These are phyloP conservation scores for Lenwebbia sp. DNA, from an alignment of 345 rosid species.

Conservation along the genomic window DNA sequence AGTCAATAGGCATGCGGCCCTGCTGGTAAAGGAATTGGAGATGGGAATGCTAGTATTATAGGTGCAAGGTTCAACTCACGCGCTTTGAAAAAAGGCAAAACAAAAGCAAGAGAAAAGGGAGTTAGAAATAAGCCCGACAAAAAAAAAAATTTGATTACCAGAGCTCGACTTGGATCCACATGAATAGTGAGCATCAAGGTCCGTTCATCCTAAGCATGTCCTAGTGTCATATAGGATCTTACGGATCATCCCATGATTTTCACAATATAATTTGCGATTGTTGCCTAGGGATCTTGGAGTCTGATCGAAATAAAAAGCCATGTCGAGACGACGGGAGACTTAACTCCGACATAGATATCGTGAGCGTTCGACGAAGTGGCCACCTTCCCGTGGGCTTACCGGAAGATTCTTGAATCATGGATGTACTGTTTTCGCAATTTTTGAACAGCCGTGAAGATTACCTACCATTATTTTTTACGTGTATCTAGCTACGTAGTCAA, in stretches of 20 bases:
- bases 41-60: too few species aligned
- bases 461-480: too few species aligned
- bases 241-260: not conserved
- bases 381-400: rapidly evolving
- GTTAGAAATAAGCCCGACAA: too few species aligned
- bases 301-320: not conserved
- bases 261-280: not conserved
- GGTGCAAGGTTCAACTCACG: too few species aligned
- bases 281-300: not conserved
- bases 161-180: not conserved
- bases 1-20: too few species aligned
- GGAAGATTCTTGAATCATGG: not conserved
- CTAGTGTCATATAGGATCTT: not conserved
- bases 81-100: too few species aligned
- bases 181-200: not conserved
- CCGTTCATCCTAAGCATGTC: not conserved
- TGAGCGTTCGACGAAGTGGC: rapidly evolving
- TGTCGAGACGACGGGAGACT: not conserved
- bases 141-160: too few species aligned
- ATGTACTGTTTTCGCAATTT: not conserved
- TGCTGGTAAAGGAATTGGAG: too few species aligned
- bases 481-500: too few species aligned
- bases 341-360: not conserved
- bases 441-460: not conserved
- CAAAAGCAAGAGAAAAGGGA: too few species aligned